Evolutionary conservation across 495 filamentous ascomycete genomes (phyloP).

Genomic region (Penicillium silybi): DNA sequence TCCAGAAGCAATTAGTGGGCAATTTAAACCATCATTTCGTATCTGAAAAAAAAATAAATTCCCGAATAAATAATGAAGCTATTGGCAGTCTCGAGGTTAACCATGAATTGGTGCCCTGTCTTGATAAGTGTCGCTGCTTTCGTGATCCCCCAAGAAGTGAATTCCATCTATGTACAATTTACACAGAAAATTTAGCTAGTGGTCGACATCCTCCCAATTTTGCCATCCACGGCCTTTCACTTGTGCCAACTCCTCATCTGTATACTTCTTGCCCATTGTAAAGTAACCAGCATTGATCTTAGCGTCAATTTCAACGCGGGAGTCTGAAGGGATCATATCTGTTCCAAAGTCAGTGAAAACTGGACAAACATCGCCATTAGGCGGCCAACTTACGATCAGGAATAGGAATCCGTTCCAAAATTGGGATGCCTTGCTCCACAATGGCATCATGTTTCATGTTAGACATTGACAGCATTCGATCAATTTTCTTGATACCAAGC

Average conservation of each 20-base stretch:
- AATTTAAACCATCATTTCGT: background rate
- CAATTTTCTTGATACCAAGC: slow-evolving; percentile 97
- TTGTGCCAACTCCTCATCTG: slow-evolving; percentile 74
- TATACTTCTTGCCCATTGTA: slow-evolving; percentile 86
- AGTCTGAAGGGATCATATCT: slow-evolving; percentile 88
- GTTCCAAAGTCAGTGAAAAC: background rate
- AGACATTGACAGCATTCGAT: slow-evolving; percentile 97
- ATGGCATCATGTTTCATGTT: slow-evolving; percentile 99
- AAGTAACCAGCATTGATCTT: slow-evolving; percentile 96
- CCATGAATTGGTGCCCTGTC: too few species aligned
- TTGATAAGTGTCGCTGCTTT: background rate
- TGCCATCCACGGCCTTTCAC: slow-evolving; percentile 93
- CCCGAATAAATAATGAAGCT: background rate
- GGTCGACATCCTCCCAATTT: slow-evolving; percentile 55
- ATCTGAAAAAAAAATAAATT: background rate
- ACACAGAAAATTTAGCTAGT: background rate
- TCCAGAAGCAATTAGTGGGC: background rate
- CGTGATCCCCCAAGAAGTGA: background rate
- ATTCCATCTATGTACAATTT: background rate
- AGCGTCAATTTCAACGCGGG: slow-evolving; percentile 94
- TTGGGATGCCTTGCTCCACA: slow-evolving; percentile 89
- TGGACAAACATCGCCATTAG: background rate
- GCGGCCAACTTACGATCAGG: slow-evolving; percentile 50
- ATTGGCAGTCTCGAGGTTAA: too few species aligned
- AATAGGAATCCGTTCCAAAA: slow-evolving; percentile 87